Evolutionary conservation across 495 filamentous ascomycete species (phyloP), one percentile per base, ranked within the genome.

Genomic region (Niebla homalea): DNA sequence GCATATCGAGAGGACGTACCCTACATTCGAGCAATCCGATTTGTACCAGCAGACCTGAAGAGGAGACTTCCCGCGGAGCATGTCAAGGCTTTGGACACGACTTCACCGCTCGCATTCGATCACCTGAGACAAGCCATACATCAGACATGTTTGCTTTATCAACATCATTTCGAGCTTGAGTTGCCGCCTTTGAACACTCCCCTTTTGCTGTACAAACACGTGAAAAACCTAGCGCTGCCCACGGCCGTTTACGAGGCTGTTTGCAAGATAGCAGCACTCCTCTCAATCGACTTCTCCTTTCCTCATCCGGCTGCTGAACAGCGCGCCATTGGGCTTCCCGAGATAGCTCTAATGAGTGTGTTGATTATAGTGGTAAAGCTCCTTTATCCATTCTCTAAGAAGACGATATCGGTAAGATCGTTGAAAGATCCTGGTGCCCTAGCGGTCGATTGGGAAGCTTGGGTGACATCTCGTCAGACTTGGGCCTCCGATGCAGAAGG

Each of bases 341-440:
- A 96, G 59, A 65, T 83, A 3, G 73, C 83, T 38, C 61, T 96
- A 0, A 71, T 86, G 43, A 70, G 77, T 18, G 64, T 89, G 5
- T 58, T 95, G n/a, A 68, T 95, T 5, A 74, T 94, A 20, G 77
- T 81, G 10, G 78, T 81, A 6, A 97, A 96, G 59, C 63, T 93
- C 5, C 63, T 80, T 19, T 87, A 85, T 59, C 85, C 89, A 0
- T 75, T 95, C 32, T 85, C 92, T 60, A 67, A 68, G 14, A 51
- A 78, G 10, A 23, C 46, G 7, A 71, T 83, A 18, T 67, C 74
- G 45, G 80, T 87, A 0, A 57, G 60, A 10, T 72, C 70, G 16
- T 47, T 63, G 2, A 61, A 70, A 11, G 87, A 92, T 51, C 79
- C 82, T 5, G 73, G 79, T 15, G 67, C 70, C 3, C 62, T 82